phyloP scores from a whole-genome alignment of 139 green algal species.

The Chlorella sp. region DNA sequence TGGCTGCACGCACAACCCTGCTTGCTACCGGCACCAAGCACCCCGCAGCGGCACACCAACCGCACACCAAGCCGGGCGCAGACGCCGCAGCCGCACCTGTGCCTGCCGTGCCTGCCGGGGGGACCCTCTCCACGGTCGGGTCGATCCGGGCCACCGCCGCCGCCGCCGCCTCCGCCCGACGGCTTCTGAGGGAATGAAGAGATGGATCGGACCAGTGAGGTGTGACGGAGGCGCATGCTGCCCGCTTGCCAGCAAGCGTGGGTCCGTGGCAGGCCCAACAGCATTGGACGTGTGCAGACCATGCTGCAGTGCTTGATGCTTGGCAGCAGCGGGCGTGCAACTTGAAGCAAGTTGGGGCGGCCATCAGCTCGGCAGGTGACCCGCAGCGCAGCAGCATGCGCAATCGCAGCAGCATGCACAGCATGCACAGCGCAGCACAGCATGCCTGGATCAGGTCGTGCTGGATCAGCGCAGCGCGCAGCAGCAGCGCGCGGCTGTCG shows the following conservation, averaged over 20 bases:
- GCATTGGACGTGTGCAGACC: too few species aligned
- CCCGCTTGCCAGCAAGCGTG: too few species aligned
- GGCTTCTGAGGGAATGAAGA: neutral
- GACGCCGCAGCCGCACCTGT: neutral
- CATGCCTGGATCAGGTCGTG: slow-evolving; percentile 79
- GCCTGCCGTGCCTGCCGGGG: slow-evolving; percentile 12
- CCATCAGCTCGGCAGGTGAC: too few species aligned
- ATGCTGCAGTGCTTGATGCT: too few species aligned
- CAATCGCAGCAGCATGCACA: neutral
- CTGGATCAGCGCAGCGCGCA: slow-evolving; percentile 80
- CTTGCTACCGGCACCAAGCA: too few species aligned
- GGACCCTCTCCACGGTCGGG: slow-evolving; percentile 18
- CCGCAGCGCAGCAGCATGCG: too few species aligned
- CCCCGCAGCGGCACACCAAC: neutral
- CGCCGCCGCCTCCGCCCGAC: slow-evolving; percentile 6
- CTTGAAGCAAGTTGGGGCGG: too few species aligned
- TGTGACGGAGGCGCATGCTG: too few species aligned
- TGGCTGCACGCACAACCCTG: neutral
- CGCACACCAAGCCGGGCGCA: neutral
- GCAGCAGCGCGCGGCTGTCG: slow-evolving; percentile 74
- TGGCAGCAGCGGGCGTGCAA: too few species aligned
- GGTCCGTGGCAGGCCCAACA: too few species aligned
- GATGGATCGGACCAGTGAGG: too few species aligned
- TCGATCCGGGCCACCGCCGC: slow-evolving; percentile 11
- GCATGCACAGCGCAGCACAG: neutral